Base-by-base conservation (phyloP, 1,139 yeast genomes). In the Nakaseomyces delphensis region DNA sequence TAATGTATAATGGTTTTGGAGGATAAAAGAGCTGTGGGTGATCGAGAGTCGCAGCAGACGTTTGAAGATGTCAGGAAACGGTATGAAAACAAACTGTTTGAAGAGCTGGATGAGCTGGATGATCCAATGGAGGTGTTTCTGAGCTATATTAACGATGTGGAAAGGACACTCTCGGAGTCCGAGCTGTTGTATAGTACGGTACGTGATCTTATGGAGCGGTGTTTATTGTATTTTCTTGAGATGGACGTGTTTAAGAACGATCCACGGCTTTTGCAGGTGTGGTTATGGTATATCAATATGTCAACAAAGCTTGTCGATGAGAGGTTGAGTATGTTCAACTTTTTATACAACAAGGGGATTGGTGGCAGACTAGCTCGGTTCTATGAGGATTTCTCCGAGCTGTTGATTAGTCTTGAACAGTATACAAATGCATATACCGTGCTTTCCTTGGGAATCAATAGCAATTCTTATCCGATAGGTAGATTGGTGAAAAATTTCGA, bases 101-200 rank as follows among this genome's bases (percentile, higher is more conserved):
- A 55, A 14, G 67, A 71, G 0, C 52, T 74, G 2, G 79, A 74
- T 1, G 83, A 80, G 20, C 60, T 77, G 33, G 96, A 87, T 62
- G 96, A 89, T 56, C 96, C 96, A 0, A 62, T 87, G 21, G 84
- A 82, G 47, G 74, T 77, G 1, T 86, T 73, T 60, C 54, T 85
- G 18, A 79, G 79, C 16, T 87, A 85, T 52, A 70, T 87, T n/a
- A 62, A 68, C 13, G 87, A 96, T 95, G 76, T 77, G 4, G 27
- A 33, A 18, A n/a, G n/a, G 16, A 10, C 18, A 9, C 8, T 20
- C 27, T 13, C 15, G 8, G 37, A 21, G 20, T 11, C 25, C 8
- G 37, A 13, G 9, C 6, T 33, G 25, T 13, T 21, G 13, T 33
- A 21, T 13, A 77, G 74, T 43, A 70, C 71, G 37, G 66, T 86